Percentiles rank a stretch among this genome's conserved stretches.
Conservation (phyloP, 495 filamentous ascomycete genomes). For the Pseudotulostoma volvatum region DNA sequence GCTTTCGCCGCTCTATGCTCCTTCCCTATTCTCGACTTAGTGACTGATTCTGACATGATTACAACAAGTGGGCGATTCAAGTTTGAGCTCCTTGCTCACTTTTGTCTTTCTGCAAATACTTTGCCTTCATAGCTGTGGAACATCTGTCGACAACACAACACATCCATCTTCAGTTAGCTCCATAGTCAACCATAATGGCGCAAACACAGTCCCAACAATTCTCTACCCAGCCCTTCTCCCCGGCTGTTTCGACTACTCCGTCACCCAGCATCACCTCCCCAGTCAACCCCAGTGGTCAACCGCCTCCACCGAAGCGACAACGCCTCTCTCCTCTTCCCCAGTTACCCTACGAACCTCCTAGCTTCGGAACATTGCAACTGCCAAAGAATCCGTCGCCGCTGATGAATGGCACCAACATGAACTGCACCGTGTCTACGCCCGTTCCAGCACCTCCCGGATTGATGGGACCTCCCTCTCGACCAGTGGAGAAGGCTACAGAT, state of each 20-base stretch:
- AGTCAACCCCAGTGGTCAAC: constrained; percentile 23
- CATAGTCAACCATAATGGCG: constrained; percentile 35
- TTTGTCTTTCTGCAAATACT: constrained; percentile 2
- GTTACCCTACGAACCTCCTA: constrained; percentile 35
- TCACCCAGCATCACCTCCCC: constrained; percentile 30
- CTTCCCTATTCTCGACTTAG: too few species aligned
- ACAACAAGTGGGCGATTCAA: constrained; percentile 24
- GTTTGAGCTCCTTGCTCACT: constrained; percentile 30
- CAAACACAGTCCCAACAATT: constrained; percentile 43
- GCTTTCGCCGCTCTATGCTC: too few species aligned
- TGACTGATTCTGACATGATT: constrained; percentile 35
- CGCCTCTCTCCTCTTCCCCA: constrained; percentile 50
- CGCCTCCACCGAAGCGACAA: constrained; percentile 46
- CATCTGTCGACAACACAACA: neutral
- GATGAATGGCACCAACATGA: constrained; percentile 21
- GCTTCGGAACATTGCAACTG: constrained; percentile 28
- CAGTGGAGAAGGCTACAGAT: constrained; percentile 50
- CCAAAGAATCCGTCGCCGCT: constrained; percentile 16
- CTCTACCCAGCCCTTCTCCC: constrained; percentile 35
- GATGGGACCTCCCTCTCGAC: constrained; percentile 73
- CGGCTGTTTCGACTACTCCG: constrained; percentile 31
- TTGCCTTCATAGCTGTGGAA: constrained; percentile 1
- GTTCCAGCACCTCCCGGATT: constrained; percentile 26
- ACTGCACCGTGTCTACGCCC: constrained; percentile 17
- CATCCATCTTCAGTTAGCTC: neutral